These are phyloP conservation scores for Pseudogymnoascus sp. DNA, from an alignment of 2,329 filamentous ascomycete species.

Conservation along the genomic window DNA sequence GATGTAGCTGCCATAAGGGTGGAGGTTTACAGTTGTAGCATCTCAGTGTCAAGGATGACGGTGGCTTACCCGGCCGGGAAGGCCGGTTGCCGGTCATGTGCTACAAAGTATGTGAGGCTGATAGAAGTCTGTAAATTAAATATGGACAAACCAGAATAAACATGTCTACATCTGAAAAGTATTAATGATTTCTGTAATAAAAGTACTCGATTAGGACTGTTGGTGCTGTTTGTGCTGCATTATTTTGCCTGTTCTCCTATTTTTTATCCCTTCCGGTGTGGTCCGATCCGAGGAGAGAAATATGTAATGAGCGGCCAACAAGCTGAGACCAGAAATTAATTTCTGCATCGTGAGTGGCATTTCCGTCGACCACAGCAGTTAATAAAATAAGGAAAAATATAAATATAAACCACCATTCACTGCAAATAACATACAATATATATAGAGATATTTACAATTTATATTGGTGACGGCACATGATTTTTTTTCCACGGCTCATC, in stretches of 20 bases:
- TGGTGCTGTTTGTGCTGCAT: background rate
- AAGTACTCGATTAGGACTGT: background rate
- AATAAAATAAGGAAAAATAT: slow-evolving; percentile 5
- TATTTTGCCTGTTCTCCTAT: background rate
- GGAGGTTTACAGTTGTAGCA: background rate
- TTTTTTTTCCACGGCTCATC: slow-evolving; percentile 4
- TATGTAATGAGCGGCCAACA: slow-evolving; percentile 2
- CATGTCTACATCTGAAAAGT: background rate
- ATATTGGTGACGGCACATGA: background rate
- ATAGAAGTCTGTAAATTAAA: background rate
- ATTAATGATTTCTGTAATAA: background rate
- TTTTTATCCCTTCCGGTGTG: slow-evolving; percentile 8
- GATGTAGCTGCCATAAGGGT: background rate
- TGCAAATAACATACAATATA: background rate
- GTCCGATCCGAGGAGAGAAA: slow-evolving; percentile 5
- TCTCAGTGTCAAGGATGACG: background rate
- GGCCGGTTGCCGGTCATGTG: background rate
- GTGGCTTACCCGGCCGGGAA: background rate
- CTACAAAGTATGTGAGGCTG: background rate
- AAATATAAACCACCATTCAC: background rate
- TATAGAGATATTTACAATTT: background rate
- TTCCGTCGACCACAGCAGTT: background rate
- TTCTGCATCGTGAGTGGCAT: background rate
- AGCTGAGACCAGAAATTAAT: background rate
- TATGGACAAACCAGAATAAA: background rate